These are phyloP conservation scores for Aspergillus tubingensis DNA, from an alignment of 2,329 filamentous ascomycete species.

Conservation along the genomic window DNA sequence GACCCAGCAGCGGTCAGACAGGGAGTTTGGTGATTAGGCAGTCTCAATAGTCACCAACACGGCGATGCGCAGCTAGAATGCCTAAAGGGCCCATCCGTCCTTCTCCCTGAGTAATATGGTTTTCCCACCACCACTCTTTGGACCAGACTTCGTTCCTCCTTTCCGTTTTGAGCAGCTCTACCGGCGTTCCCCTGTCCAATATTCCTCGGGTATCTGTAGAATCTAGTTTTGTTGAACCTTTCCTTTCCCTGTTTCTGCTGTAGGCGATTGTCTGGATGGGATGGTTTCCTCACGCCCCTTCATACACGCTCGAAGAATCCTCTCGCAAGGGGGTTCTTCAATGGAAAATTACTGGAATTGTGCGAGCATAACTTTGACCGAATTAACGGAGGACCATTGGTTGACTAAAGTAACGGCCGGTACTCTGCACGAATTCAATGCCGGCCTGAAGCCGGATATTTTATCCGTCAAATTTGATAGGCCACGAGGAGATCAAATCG, in stretches of 20 bases:
- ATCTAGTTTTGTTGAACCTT: background rate
- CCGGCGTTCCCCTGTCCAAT: background rate
- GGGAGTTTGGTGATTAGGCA: background rate
- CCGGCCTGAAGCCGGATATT: slow-evolving; percentile 8
- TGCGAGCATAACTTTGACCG: background rate
- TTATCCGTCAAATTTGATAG: slow-evolving; percentile 14
- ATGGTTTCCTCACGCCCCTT: background rate
- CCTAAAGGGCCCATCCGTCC: background rate
- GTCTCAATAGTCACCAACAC: background rate
- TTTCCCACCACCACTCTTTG: background rate
- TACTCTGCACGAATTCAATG: slow-evolving; percentile 16
- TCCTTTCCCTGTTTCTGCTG: slow-evolving; percentile 4
- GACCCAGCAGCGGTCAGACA: background rate
- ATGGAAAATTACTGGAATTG: background rate
- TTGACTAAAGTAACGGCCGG: slow-evolving; percentile 1
- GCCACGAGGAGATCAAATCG: background rate
- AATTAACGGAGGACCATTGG: background rate
- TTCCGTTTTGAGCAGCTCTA: background rate
- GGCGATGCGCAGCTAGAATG: background rate
- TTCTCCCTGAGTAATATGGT: background rate
- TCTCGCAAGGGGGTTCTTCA: background rate
- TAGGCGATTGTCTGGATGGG: background rate
- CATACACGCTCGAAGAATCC: background rate
- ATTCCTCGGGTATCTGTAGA: background rate
- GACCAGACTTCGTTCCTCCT: background rate